Evolutionary conservation across 371 early-diverging fungal species (phyloP).

Genomic region (Massospora cicadina): DNA sequence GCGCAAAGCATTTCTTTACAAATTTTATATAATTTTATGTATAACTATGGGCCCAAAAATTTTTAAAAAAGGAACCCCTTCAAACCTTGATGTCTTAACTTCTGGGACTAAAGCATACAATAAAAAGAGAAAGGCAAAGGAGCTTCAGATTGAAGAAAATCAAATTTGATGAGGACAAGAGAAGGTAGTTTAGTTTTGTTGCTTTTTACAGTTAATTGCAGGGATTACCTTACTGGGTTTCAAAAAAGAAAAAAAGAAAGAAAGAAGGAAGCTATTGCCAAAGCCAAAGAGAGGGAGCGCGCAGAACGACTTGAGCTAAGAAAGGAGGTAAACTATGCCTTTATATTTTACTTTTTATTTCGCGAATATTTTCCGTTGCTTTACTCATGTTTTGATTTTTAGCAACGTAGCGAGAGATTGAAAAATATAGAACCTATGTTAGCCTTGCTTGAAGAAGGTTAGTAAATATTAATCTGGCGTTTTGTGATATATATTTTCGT

Average conservation of each 20-base stretch:
- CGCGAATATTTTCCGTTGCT: neutral
- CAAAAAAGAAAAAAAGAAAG: constrained; percentile 57
- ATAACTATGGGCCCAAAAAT: neutral
- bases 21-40: neutral
- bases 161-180: neutral
- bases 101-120: neutral
- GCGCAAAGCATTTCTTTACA: neutral
- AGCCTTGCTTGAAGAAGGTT: neutral
- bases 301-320: constrained; percentile 32
- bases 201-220: constrained; percentile 13
- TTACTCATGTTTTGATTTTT: neutral
- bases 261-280: constrained; percentile 34
- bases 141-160: neutral
- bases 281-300: constrained; percentile 27
- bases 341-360: neutral
- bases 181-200: neutral
- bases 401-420: neutral
- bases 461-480: neutral
- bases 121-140: neutral
- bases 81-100: neutral
- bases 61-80: neutral
- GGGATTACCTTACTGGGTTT: constrained; percentile 63
- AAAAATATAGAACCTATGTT: neutral
- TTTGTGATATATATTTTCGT: neutral
- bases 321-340: constrained; percentile 18